Evolutionary conservation across 2,329 filamentous ascomycete species (phyloP).

Genomic region (Nectriaceae sp.): DNA sequence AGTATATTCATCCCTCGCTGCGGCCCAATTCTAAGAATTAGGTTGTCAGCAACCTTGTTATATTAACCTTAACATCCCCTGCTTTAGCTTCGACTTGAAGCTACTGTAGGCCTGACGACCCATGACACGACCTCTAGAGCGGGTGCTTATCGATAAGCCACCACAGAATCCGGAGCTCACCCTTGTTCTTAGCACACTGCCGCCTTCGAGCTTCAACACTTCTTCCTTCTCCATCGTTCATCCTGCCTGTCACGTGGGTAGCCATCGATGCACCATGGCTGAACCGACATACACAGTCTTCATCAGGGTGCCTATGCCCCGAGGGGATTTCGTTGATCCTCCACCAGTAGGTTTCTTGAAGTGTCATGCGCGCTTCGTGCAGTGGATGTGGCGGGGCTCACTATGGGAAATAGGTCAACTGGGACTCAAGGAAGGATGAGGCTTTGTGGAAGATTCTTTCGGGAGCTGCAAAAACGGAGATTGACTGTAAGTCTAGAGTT

Average conservation of each 20-base stretch:
- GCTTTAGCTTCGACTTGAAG: too few species aligned
- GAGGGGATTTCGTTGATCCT: constrained; percentile 88
- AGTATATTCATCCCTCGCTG: too few species aligned
- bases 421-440: constrained; percentile 85
- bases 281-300: constrained; percentile 73
- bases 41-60: too few species aligned
- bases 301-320: constrained; percentile 84
- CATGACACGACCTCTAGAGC: too few species aligned
- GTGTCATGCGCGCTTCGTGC: constrained; percentile 1
- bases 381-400: constrained; percentile 21
- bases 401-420: constrained; percentile 66
- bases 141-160: too few species aligned
- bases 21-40: too few species aligned
- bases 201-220: constrained; percentile 2
- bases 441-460: constrained; percentile 89
- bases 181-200: too few species aligned
- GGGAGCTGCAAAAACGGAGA: constrained; percentile 75
- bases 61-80: too few species aligned
- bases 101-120: too few species aligned
- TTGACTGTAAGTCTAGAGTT: constrained; percentile 70
- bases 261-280: constrained; percentile 39
- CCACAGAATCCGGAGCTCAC: too few species aligned
- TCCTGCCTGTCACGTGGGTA: constrained; percentile 6
- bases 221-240: constrained; percentile 11
- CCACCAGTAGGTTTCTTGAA: constrained; percentile 64